A percentile compares a stretch with the other conserved stretches of the same genome.
Conservation (phyloP, 371 early-diverging fungal genomes). For the Funneliformis caledonium region DNA sequence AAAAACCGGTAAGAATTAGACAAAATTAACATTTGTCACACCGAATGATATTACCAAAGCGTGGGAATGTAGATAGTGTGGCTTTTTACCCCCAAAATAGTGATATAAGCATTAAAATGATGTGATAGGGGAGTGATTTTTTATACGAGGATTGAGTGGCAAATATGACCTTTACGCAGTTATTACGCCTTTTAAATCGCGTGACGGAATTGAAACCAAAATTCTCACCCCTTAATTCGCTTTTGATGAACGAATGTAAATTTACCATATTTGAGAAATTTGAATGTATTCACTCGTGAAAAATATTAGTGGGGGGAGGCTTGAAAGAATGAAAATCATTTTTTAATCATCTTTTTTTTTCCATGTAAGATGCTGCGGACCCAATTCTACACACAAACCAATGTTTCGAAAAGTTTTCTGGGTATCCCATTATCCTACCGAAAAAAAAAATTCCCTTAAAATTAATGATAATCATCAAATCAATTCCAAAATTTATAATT, state of each 20-base stretch:
- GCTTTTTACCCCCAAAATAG: conserved; percentile 9
- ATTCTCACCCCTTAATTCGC: neutral
- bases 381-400: no score
- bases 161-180: neutral
- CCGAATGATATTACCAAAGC: neutral
- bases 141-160: neutral
- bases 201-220: neutral
- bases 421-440: no score
- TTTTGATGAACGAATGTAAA: neutral
- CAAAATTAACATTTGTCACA: neutral
- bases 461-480: no score
- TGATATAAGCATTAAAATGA: neutral
- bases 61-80: neutral
- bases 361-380: no score
- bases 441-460: no score
- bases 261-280: no score
- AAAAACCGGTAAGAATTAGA: no score
- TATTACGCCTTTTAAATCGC: neutral
- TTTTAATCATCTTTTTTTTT: no score
- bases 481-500: no score
- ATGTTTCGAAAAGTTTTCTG: no score
- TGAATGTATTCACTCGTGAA: no score
- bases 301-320: neutral
- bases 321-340: neutral
- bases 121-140: neutral